Evolutionary conservation across 306 rosid genomes (phyloP), one percentile per base, ranked within the genome.

Genomic region (Gastrolobium villosum): DNA sequence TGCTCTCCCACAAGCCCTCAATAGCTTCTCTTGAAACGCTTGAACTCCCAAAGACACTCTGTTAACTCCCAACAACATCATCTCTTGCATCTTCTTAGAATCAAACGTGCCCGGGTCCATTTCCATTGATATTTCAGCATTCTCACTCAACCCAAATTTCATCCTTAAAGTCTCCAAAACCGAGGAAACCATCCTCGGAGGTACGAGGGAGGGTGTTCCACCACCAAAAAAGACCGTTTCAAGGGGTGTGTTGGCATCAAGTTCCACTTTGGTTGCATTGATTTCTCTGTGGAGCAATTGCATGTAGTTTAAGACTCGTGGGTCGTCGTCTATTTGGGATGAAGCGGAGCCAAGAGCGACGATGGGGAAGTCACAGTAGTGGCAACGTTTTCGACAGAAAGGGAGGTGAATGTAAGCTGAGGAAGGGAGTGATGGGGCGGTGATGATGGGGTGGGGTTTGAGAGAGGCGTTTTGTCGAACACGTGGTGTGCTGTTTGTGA

Each of bases 71-170:
- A 93, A 73, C 80, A 28, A 50, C 84, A 88, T 48, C 88, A 90
- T 57, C 54, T 53, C 86, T 71, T 64, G 64, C 91, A 93, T 86
- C 71, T 91, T 92, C 82, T 71, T 73, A 13, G 70, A 86, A 83
- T 92, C 90, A 68, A 95, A 95, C 8, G 99, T 95, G 70, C 97
- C 99, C 1, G 97, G 98, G 82, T 95, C 98, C 99, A 95, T 91
- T 60, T 95, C 98, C 90, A 95, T 92, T 2, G 99, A 95, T 53
- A 91, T 83, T 81, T 95, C 97, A 44, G 88, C 88, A 82, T 71
- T 78, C 80, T 65, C 82, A 45, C 74, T 66, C 88, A 95, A 31
- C 71, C 94, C 97, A 34, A 93, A 91, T 62, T 88, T 91, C 43
- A 3, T 32, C 44, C 75, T 69, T 88, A 95, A 48, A 3, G 84